Percentiles rank a stretch among this genome's conserved stretches.
These are phyloP conservation scores for Avena eriantha DNA, from an alignment of 176 grass and related monocot species.

Conservation along the genomic window DNA sequence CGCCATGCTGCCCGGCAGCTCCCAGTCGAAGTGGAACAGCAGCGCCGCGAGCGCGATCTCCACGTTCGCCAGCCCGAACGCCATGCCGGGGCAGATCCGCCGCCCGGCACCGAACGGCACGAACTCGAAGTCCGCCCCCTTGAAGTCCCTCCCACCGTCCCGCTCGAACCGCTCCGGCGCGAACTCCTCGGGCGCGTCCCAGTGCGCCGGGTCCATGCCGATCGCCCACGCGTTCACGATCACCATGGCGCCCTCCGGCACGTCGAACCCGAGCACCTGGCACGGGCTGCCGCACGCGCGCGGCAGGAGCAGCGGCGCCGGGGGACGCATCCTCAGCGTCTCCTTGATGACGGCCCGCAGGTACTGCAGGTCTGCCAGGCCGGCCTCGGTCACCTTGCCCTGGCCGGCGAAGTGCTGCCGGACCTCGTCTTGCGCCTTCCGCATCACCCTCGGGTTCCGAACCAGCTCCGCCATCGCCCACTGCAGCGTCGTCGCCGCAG, in stretches of 20 bases:
- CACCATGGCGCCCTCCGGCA: slow-evolving; percentile 43
- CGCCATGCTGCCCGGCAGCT: not conserved
- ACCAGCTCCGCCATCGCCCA: slow-evolving; percentile 57
- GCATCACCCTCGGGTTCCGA: slow-evolving; percentile 16
- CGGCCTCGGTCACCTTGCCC: slow-evolving; percentile 3
- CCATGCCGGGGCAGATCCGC: slow-evolving; percentile 52
- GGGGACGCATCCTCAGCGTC: slow-evolving; percentile 33
- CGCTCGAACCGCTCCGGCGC: slow-evolving; percentile 37
- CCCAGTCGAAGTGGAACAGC: slow-evolving; percentile 47
- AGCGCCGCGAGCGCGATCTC: slow-evolving; percentile 34
- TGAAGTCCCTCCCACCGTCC: not conserved
- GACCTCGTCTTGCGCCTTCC: slow-evolving; percentile 42
- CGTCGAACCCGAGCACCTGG: slow-evolving; percentile 30
- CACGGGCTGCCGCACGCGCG: slow-evolving; percentile 20
- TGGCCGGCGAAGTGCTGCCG: slow-evolving; percentile 4
- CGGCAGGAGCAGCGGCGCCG: slow-evolving; percentile 23
- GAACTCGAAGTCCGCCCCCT: slow-evolving; percentile 38
- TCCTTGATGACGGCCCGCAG: slow-evolving; percentile 41
- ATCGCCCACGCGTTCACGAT: slow-evolving; percentile 65
- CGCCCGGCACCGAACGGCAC: slow-evolving; percentile 48
- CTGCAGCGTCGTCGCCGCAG: slow-evolving; percentile 23
- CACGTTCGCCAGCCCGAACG: slow-evolving; percentile 39
- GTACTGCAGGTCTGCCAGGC: slow-evolving; percentile 27
- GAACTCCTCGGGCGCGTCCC: slow-evolving; percentile 42
- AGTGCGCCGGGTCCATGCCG: slow-evolving; percentile 27